Evolutionary conservation across 73 alveolate species (phyloP).

Genomic region (Durusdinium trenchii): DNA sequence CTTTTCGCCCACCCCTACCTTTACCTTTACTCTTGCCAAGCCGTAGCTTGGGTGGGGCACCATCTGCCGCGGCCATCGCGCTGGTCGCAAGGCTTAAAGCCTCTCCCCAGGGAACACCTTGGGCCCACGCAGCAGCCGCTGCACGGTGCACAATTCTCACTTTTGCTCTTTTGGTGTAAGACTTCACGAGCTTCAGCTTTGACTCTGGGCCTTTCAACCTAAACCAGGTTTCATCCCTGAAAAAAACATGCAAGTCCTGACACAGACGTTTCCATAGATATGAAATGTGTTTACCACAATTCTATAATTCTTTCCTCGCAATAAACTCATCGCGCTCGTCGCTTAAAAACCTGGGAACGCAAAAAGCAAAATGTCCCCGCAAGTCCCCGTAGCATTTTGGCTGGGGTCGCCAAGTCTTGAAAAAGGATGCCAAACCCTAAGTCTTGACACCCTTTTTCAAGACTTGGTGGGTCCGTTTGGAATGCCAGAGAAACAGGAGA

Average conservation of each 20-base stretch:
- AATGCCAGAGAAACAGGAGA: no score
- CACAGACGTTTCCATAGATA: no score
- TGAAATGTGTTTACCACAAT: no score
- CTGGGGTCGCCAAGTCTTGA: no score
- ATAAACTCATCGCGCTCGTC: no score
- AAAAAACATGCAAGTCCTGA: not conserved
- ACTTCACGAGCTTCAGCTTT: not conserved
- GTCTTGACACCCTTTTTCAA: no score
- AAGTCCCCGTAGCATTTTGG: no score
- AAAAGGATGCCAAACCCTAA: no score
- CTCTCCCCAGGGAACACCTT: constrained; percentile 27
- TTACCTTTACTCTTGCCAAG: not conserved
- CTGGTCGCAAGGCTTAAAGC: not conserved
- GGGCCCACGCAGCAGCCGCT: not conserved
- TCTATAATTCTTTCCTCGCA: no score
- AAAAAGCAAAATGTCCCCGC: no score
- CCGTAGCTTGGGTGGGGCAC: not conserved
- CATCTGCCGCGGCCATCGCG: not conserved
- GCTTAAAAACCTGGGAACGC: no score
- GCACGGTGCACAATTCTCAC: not conserved
- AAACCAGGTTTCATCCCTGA: not conserved
- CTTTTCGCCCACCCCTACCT: not conserved
- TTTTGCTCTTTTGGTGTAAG: constrained; percentile 11
- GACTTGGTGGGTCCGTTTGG: no score
- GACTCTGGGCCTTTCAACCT: not conserved